These are phyloP conservation scores for Tricholoma matsutake DNA, from an alignment of 768 basidiomycete species.

Conservation along the genomic window DNA sequence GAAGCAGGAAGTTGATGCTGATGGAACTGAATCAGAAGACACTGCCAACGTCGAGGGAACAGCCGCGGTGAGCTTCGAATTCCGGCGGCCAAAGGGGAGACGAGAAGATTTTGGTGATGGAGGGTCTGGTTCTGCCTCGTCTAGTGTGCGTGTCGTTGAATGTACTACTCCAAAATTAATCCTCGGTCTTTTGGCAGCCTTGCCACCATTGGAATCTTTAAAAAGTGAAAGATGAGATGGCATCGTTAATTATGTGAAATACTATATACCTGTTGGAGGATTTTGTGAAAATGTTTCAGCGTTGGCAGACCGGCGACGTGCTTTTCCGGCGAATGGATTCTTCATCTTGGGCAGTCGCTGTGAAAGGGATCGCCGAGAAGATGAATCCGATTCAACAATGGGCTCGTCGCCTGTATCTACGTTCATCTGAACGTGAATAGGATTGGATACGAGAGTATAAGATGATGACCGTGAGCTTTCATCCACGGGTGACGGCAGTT, in stretches of 20 bases:
- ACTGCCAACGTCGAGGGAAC: slow-evolving; percentile 5
- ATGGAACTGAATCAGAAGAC: slow-evolving; percentile 15
- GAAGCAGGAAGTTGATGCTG: slow-evolving; percentile 19
- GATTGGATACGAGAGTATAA: background rate
- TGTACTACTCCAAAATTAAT: slow-evolving; percentile 9
- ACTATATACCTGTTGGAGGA: slow-evolving; percentile 2
- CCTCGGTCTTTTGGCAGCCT: slow-evolving; percentile 4
- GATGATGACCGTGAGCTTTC: background rate
- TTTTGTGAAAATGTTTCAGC: slow-evolving; percentile 2
- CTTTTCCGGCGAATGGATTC: slow-evolving; percentile 12
- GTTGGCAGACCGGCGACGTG: slow-evolving; percentile 1
- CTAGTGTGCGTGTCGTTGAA: slow-evolving; percentile 7
- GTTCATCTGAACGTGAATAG: background rate
- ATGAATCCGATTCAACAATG: slow-evolving; percentile 17
- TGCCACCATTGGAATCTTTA: slow-evolving; percentile 4
- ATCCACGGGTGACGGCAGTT: slow-evolving; percentile 1
- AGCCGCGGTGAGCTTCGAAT: slow-evolving; percentile 12
- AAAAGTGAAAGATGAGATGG: background rate
- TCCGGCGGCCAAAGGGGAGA: slow-evolving; percentile 20
- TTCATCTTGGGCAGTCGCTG: slow-evolving; percentile 15
- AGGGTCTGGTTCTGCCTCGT: background rate
- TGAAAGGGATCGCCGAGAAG: slow-evolving; percentile 17
- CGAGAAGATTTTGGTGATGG: slow-evolving; percentile 8
- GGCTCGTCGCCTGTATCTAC: slow-evolving; percentile 13
- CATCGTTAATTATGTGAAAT: background rate